phyloP scores from a whole-genome alignment of 495 filamentous ascomycete species.

The Chaetomium tenue region DNA sequence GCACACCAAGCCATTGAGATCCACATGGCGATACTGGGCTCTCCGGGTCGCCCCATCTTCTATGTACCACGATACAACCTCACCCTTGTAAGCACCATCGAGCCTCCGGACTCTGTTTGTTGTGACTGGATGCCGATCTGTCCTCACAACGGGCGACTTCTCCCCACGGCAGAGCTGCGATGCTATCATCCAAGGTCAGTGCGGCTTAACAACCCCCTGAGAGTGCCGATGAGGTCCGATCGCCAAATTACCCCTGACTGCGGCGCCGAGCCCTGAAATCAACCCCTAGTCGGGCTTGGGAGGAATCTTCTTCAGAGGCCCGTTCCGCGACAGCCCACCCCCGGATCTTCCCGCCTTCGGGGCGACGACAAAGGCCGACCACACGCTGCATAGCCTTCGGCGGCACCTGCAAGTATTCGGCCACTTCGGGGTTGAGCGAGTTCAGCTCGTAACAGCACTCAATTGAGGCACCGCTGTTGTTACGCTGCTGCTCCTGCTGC shows the following conservation, averaged over 20 bases:
- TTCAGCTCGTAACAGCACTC: constrained; percentile 16
- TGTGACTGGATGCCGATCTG: constrained; percentile 13
- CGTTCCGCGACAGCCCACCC: background rate
- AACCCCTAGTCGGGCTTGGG: background rate
- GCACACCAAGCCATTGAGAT: background rate
- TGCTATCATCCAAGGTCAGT: constrained; percentile 3
- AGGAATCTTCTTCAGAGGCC: background rate
- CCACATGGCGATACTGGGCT: background rate
- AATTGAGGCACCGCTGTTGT: constrained; percentile 3
- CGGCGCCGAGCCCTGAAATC: background rate
- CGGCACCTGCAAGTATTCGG: constrained; percentile 1
- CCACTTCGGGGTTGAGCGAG: background rate
- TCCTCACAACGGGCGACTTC: constrained; percentile 7
- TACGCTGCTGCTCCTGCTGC: background rate
- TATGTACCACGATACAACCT: constrained; percentile 13
- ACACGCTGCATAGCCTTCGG: background rate
- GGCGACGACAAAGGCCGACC: background rate
- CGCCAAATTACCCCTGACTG: background rate
- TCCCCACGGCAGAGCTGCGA: constrained; percentile 6
- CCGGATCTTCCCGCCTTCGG: background rate
- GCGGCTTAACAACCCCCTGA: constrained; percentile 8
- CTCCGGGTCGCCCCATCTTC: background rate
- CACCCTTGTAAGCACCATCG: constrained; percentile 12
- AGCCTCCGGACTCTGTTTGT: background rate
- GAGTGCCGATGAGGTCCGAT: background rate